phyloP scores from a whole-genome alignment of 225 moss, liverwort and hornwort genomes.

The Marchantia paleacea region DNA sequence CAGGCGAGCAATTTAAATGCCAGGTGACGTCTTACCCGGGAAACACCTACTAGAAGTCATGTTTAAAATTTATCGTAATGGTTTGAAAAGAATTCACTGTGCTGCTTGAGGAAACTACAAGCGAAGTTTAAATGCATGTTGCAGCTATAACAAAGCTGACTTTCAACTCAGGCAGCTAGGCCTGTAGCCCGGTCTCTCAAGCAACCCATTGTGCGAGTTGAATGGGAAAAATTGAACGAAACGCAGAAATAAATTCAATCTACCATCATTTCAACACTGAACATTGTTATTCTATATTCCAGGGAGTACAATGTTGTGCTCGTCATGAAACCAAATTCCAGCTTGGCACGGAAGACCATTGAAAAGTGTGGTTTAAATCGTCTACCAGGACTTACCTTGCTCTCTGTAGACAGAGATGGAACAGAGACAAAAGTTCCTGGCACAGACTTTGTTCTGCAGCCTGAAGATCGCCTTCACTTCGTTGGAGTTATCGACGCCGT shows the following conservation, averaged over 20 bases:
- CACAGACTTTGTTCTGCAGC: slow-evolving; percentile 48
- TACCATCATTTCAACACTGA: no score
- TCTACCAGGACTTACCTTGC: slow-evolving; percentile 58
- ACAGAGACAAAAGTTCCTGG: slow-evolving; percentile 37
- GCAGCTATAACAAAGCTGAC: not conserved
- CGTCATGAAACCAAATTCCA: slow-evolving; percentile 66
- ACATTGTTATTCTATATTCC: not conserved
- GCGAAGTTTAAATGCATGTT: not conserved
- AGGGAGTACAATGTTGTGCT: slow-evolving; percentile 84
- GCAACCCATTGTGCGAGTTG: not conserved
- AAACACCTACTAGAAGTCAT: no score
- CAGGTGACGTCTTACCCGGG: slow-evolving; percentile 41
- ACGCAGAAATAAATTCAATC: not conserved
- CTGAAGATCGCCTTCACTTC: slow-evolving; percentile 78
- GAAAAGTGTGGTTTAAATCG: slow-evolving; percentile 67
- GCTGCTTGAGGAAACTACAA: not conserved
- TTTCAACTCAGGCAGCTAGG: not conserved
- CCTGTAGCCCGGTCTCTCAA: not conserved
- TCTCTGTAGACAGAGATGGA: slow-evolving; percentile 57
- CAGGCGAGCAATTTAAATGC: slow-evolving; percentile 55
- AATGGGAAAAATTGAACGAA: not conserved
- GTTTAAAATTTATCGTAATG: no score
- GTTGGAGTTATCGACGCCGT: slow-evolving; percentile 75
- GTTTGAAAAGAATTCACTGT: no score
- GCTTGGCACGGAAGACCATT: slow-evolving; percentile 53